Base-by-base conservation (phyloP, 805 yeast species). In the Lipomyces yamadae region DNA sequence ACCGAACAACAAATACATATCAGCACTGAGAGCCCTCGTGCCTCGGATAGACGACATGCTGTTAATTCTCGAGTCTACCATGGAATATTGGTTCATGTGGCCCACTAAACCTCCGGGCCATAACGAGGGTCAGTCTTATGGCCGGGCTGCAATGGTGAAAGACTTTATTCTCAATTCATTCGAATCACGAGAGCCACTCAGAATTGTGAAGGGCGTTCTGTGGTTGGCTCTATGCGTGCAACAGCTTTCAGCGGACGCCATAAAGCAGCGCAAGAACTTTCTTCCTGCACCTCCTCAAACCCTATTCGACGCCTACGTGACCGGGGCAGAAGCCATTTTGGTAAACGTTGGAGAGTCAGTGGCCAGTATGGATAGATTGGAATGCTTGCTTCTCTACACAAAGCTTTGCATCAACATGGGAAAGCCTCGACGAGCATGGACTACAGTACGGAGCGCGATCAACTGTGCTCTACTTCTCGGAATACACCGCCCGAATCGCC, bases 141-240 rank as follows among this genome's bases (percentile, higher is more conserved):
- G 45, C 45, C 3, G 45, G 3, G 45, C 45, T 37, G 7, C 45
- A 13, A 3, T 37, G 45, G 45, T 37, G 3, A 37, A 37, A 37
- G 45, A 37, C 45, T 37, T 37, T 37, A 37, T 37, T 37, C 45
- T 37, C 45, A 37, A 37, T 37, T 37, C 45, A 37, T 37, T 37
- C 45, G 45, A 37, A 37, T 37, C 45, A 37, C 45, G 45, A 37
- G n/a, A 37, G 45, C 45, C 45, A n/a, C 45, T 37, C 45, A 37
- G 3, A 3, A 37, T 37, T 37, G 45, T 37, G 45, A 37, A 37
- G 45, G 45, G 45, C 7, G 13, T 37, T 37, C 45, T 37, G 45
- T 37, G 45, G 45, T 3, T 37, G 3, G 45, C 45, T 2, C 45
- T 37, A 5, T 37, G 45, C 3, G 1, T 37, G 45, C 45, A 37